Conservation (phyloP, 1,284 basidiomycete genomes). For the Somion occarium region DNA sequence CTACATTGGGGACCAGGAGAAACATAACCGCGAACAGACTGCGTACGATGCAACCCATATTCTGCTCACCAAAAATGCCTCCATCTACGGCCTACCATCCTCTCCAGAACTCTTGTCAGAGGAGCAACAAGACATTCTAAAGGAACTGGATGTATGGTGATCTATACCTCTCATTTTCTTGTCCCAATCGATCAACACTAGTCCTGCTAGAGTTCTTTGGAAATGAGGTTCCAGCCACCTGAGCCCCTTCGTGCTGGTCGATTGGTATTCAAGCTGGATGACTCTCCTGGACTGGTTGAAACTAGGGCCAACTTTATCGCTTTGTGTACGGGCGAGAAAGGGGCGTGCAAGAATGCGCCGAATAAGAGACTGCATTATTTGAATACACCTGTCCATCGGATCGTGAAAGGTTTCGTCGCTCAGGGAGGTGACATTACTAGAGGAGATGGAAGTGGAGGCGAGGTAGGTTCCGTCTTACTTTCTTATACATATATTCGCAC, state of each 20-base stretch:
- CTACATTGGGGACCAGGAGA: conserved; percentile 33
- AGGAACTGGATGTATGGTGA: conserved; percentile 33
- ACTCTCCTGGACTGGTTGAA: conserved; percentile 36
- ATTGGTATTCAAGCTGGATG: conserved; percentile 36
- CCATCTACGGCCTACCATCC: conserved; percentile 35
- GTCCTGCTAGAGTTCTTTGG: conserved; percentile 23
- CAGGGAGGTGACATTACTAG: conserved; percentile 50
- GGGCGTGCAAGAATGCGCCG: conserved; percentile 41
- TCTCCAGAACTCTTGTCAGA: conserved; percentile 33
- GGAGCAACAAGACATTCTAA: conserved; percentile 38
- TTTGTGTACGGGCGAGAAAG: conserved; percentile 43
- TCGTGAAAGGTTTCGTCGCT: conserved; percentile 42
- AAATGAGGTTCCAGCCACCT: conserved; percentile 32
- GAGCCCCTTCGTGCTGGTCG: conserved; percentile 31
- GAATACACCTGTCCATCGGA: conserved; percentile 38
- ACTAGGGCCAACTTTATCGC: conserved; percentile 43
- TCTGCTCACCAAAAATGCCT: conserved; percentile 33
- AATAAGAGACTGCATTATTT: conserved; percentile 41
- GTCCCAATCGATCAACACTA: not conserved
- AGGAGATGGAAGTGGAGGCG: conserved; percentile 46
- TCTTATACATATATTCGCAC: not conserved
- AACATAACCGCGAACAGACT: conserved; percentile 24
- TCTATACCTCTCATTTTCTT: not conserved
- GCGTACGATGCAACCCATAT: conserved; percentile 28
- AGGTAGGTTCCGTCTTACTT: conserved; percentile 27